Base-by-base conservation (phyloP, 306 rosid genomes). In the Clitoria ternatea region DNA sequence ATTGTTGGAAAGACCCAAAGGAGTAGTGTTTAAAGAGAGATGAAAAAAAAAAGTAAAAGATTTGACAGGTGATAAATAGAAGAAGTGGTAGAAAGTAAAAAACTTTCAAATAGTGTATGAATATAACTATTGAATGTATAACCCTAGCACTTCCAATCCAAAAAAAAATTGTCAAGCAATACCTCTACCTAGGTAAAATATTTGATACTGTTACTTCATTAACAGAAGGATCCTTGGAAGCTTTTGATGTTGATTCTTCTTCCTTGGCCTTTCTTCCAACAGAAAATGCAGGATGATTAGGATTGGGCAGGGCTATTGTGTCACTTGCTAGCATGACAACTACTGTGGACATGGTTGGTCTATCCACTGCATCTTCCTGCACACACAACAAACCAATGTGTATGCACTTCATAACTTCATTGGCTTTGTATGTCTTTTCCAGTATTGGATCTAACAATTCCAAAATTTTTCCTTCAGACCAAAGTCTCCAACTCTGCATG, bases 381-480 rank as follows among this genome's bases (percentile, higher is more conserved):
- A 81, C 88, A 53, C 92, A 85, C 33, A 87, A 66, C 44, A 88
- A 80, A 42, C 85, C 85, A 35, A 88, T 77, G 3, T 81, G 84
- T 55, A 83, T 72, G 59, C 87, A 77, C 35, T 48, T 81, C 33
- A 63, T 17, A 11, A 78, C 74, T 60, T 88, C 85, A 15, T 4
- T 74, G 3, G 0, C 18, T 3, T 6, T 56, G 57, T 60, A 20
- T 4, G 78, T n/a, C 18, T 77, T 44, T 61, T 35, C 74, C 13
- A 88, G 40, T 23, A 22, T 26, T 48, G 86, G 83, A 61, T 85
- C 90, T 42, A 85, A 37, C 17, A 85, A 30, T 54, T 83, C 81
- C 72, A 66, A 29, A 40, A 68, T 6, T 61, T 61, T 78, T 45
- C 83, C 88, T 57, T 81, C 83, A 29, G 63, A 56, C 90, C 88